These are phyloP conservation scores for Dendrobium officinale DNA, from an alignment of 106 monocot genomes.

Conservation along the genomic window DNA sequence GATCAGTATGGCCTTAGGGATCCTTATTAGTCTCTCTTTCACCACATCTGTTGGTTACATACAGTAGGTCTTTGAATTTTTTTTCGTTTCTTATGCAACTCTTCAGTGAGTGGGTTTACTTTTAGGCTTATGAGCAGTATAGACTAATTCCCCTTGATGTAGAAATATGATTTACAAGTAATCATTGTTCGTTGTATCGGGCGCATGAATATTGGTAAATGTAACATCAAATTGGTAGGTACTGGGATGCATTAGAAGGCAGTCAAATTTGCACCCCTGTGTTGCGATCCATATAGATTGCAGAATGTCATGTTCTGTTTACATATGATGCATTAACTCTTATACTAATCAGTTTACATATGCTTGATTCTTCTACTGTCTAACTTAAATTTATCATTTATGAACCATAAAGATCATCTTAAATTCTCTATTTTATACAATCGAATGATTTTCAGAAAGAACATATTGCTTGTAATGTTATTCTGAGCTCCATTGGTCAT, in stretches of 20 bases:
- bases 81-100: background rate
- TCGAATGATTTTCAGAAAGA: background rate
- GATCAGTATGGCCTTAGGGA: too few relatives aligned
- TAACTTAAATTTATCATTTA: background rate
- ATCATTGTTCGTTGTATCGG: background rate
- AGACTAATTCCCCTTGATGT: background rate
- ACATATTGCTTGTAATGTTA: background rate
- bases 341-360: background rate
- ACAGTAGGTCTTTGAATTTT: background rate
- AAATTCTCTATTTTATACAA: background rate
- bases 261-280: background rate
- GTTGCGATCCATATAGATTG: background rate
- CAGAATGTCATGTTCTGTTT: background rate
- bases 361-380: background rate
- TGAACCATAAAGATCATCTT: background rate
- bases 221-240: background rate
- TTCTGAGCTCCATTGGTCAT: background rate
- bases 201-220: background rate
- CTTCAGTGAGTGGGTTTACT: background rate
- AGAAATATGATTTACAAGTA: background rate
- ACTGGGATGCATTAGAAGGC: background rate
- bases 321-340: background rate
- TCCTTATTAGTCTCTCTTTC: background rate
- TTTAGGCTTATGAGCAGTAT: background rate
- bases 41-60: background rate